Conservation (phyloP, 495 filamentous ascomycete species). For the Trypethelium eluteriae region DNA sequence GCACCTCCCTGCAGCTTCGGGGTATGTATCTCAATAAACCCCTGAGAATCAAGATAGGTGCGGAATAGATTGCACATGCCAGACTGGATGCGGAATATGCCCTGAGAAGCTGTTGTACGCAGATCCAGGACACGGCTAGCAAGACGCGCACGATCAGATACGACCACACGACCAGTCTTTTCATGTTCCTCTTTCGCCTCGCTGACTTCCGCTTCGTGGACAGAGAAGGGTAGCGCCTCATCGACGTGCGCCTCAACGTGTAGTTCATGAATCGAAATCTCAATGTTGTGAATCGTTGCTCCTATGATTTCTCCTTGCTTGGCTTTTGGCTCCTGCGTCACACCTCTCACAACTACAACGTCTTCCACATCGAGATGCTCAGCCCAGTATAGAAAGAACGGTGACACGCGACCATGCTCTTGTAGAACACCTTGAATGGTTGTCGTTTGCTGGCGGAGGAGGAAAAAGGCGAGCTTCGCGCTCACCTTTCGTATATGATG, state of each 20-base stretch:
- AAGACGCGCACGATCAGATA: slow-evolving; percentile 67
- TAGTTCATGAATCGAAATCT: slow-evolving; percentile 40
- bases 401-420: slow-evolving; percentile 49
- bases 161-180: slow-evolving; percentile 44
- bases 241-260: slow-evolving; percentile 50
- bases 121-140: slow-evolving; percentile 89
- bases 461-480: slow-evolving; percentile 86
- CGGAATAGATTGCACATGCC: slow-evolving; percentile 75
- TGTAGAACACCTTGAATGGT: slow-evolving; percentile 72
- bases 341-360: slow-evolving; percentile 47
- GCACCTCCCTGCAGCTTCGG: slow-evolving; percentile 84
- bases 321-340: slow-evolving; percentile 43
- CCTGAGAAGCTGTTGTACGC: slow-evolving; percentile 77
- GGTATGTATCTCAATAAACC: slow-evolving; percentile 82
- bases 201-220: slow-evolving; percentile 55
- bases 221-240: slow-evolving; percentile 54
- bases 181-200: slow-evolving; percentile 29
- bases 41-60: slow-evolving; percentile 63
- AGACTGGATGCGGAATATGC: slow-evolving; percentile 75
- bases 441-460: slow-evolving; percentile 72
- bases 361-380: slow-evolving; percentile 64
- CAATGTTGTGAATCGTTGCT: slow-evolving; percentile 35
- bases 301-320: slow-evolving; percentile 44
- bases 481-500: slow-evolving; percentile 83
- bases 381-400: slow-evolving; percentile 58